phyloP scores from a whole-genome alignment of 441 rosid genomes.

The Pelargonium cotyledonis region DNA sequence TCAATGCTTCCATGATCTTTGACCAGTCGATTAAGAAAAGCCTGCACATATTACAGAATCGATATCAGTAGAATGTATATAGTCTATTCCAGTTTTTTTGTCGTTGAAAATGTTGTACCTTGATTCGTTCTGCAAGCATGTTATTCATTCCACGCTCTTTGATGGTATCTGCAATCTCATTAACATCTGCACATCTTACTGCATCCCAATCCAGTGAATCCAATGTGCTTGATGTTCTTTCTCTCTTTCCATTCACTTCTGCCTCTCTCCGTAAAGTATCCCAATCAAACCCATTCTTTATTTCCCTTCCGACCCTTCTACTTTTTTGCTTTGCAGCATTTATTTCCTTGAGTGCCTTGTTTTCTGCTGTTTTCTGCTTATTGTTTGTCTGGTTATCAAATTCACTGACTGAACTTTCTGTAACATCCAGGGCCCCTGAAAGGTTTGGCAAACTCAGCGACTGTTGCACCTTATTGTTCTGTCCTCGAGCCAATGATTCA shows the following conservation, averaged over 20 bases:
- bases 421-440: constrained; percentile 27
- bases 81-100: background rate
- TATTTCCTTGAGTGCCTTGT: constrained; percentile 25
- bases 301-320: constrained; percentile 37
- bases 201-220: constrained; percentile 90
- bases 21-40: constrained; percentile 51
- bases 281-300: constrained; percentile 63
- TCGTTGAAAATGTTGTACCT: constrained; percentile 30
- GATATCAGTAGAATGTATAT: constrained; percentile 12
- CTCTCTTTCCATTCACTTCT: constrained; percentile 34
- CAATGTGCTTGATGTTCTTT: constrained; percentile 46
- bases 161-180: constrained; percentile 55
- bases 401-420: constrained; percentile 32
- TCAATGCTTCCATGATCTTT: constrained; percentile 52
- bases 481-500: constrained; percentile 20
- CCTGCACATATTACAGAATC: constrained; percentile 38
- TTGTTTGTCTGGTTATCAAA: constrained; percentile 25
- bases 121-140: constrained; percentile 58
- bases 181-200: constrained; percentile 47
- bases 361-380: constrained; percentile 24
- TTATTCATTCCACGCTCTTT: constrained; percentile 92
- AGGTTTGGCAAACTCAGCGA: constrained; percentile 16
- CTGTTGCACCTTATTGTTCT: constrained; percentile 28
- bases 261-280: constrained; percentile 62
- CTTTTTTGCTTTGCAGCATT: constrained; percentile 40